A percentile compares a stretch with the other conserved stretches of the same genome.
Conservation (phyloP, 1,139 yeast genomes). For the Yamadazyma jaroonii region DNA sequence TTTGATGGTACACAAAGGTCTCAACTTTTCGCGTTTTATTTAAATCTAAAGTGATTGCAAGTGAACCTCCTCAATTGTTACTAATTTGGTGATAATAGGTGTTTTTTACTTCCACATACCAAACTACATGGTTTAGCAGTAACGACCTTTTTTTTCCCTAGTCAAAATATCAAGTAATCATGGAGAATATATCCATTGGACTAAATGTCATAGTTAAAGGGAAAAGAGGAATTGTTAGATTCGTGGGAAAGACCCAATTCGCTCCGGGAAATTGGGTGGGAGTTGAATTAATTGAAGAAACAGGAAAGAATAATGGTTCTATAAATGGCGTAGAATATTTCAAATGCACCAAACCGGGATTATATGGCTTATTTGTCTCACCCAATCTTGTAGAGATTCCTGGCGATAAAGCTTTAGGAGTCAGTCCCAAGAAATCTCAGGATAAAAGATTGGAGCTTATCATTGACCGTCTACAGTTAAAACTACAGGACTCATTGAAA, state of each 20-base stretch:
- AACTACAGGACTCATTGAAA: constrained; percentile 29
- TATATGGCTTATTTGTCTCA: constrained; percentile 63
- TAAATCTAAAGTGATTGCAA: neutral
- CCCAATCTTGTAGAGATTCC: constrained; percentile 15
- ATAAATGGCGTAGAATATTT: constrained; percentile 67
- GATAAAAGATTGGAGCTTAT: constrained; percentile 3
- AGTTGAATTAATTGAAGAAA: constrained; percentile 58
- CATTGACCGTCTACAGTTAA: constrained; percentile 43
- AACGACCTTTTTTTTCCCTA: too few relatives aligned
- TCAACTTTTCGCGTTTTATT: too few relatives aligned
- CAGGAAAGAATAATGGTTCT: constrained; percentile 80
- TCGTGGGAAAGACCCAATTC: constrained; percentile 53
- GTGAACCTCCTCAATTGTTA: neutral
- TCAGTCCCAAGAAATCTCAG: neutral
- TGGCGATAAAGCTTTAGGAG: neutral
- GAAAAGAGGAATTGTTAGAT: constrained; percentile 45
- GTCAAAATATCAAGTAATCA: neutral
- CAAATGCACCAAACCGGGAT: constrained; percentile 34
- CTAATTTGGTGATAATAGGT: too few relatives aligned
- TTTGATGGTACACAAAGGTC: neutral
- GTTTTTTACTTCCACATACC: too few relatives aligned
- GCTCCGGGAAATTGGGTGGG: constrained; percentile 79
- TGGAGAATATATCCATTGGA: constrained; percentile 20
- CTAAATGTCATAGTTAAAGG: constrained; percentile 41
- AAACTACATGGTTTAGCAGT: too few relatives aligned